Evolutionary conservation across 2,329 filamentous ascomycete species (phyloP).

Genomic region (Fusarium nurragi): DNA sequence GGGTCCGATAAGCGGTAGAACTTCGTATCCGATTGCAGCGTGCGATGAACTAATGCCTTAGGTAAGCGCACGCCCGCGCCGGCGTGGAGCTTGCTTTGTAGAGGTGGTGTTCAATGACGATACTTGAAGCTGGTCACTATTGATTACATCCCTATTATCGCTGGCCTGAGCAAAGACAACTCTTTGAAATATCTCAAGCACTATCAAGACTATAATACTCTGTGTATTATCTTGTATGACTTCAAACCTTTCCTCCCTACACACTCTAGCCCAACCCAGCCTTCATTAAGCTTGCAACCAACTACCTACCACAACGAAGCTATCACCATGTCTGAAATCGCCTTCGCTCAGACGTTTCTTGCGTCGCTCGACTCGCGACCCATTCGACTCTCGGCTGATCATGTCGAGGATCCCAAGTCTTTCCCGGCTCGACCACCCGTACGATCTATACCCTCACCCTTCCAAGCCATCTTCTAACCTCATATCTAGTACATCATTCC

Average conservation of each 20-base stretch:
- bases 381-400: slow-evolving; percentile 83
- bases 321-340: slow-evolving; percentile 77
- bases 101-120: slow-evolving; percentile 36
- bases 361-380: slow-evolving; percentile 80
- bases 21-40: slow-evolving; percentile 41
- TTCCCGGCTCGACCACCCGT: slow-evolving; percentile 83
- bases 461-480: slow-evolving; percentile 7
- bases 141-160: neutral
- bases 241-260: neutral
- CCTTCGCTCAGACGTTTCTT: slow-evolving; percentile 87
- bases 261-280: slow-evolving; percentile 34
- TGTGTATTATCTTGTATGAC: neutral
- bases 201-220: neutral
- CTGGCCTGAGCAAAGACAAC: neutral
- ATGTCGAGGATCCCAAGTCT: slow-evolving; percentile 85
- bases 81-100: slow-evolving; percentile 24
- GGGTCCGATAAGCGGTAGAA: slow-evolving; percentile 50
- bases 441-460: slow-evolving; percentile 38
- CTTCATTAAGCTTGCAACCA: slow-evolving; percentile 24
- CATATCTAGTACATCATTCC: slow-evolving; percentile 73
- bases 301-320: slow-evolving; percentile 10
- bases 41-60: slow-evolving; percentile 8
- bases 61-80: slow-evolving; percentile 34
- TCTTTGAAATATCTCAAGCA: neutral
- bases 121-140: slow-evolving; percentile 7